Evolutionary conservation across 345 rosid genomes (phyloP), one percentile per base, ranked within the genome.

Genomic region (Pugionium cornutum): DNA sequence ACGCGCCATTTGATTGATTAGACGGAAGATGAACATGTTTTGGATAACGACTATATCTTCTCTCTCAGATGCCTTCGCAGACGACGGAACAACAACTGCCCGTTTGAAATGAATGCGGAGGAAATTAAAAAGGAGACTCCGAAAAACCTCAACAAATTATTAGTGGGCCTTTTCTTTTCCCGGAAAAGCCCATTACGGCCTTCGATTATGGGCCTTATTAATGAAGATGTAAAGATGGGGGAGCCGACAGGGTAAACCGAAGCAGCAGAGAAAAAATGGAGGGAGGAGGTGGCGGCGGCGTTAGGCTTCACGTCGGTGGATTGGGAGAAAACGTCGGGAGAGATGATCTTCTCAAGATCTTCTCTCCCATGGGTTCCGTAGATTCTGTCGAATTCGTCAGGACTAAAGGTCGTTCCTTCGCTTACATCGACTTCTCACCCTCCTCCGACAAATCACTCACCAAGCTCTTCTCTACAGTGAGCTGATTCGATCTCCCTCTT

Each of bases 371-470:
- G 67, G 96, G 96, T 9, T 53, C 27, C 3, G 81, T 86, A 0
- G 72, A 79, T 50, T 68, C 80, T 1, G 75, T 90, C 0, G 91
- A 90, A 2, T 79, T 94, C 28, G 66, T 88, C 18, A 79, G 92
- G n/a, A 40, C 86, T 50, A 94, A 90, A 88, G 88, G 95, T 63
- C 97, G 97, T 51, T 78, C 96, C 77, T 85, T 94, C n/a, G 99
- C 91, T 32, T 88, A 86, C 61, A 69, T 89, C 49, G 85, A 90
- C 50, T 84, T 94, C 81, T 55, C 73, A 50, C 92, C 96, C 0
- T 74, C 85, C 8, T 77, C 88, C 2, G 44, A 40, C 5, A 83
- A 81, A 0, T 81, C 97, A 49, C 89, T 94, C 66, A 49, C 83
- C 45, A 94, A 83, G 87, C 87, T 89, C 75, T 83, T 92, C 75